Conservation (phyloP, 495 filamentous ascomycete species). For the Acidiella bohemica region DNA sequence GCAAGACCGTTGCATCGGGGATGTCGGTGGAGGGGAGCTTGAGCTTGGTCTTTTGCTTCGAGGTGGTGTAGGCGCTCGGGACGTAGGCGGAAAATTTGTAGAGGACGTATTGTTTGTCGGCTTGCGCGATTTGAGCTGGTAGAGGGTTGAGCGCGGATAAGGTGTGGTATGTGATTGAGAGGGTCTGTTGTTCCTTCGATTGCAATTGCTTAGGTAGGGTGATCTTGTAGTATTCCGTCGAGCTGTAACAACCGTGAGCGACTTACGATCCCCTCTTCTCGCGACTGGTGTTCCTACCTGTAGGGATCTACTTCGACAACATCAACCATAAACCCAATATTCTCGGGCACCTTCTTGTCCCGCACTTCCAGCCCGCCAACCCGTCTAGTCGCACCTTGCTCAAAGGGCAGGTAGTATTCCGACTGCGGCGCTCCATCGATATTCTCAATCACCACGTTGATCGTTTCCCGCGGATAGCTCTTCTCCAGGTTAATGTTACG, state of each 20-base stretch:
- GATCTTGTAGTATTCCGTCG: conserved; percentile 74
- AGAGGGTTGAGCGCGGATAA: conserved; percentile 63
- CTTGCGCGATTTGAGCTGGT: conserved; percentile 65
- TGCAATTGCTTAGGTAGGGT: conserved; percentile 59
- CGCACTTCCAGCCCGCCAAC: conserved; percentile 80
- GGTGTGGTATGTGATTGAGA: conserved; percentile 71
- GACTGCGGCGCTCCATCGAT: conserved; percentile 57
- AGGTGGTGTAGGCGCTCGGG: conserved; percentile 65
- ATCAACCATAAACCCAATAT: conserved; percentile 53
- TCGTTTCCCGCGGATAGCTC: conserved; percentile 70
- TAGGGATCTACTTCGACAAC: conserved; percentile 47
- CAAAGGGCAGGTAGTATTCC: conserved; percentile 83
- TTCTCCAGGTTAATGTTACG: conserved; percentile 87
- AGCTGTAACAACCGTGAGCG: conserved; percentile 33
- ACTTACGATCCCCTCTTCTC: too few relatives aligned
- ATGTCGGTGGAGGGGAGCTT: conserved; percentile 69
- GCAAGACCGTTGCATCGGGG: conserved; percentile 69
- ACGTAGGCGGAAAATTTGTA: conserved; percentile 73
- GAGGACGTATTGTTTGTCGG: conserved; percentile 71
- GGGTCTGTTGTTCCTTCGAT: conserved; percentile 62
- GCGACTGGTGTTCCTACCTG: too few relatives aligned
- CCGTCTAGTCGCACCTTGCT: conserved; percentile 52
- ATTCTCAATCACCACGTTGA: conserved; percentile 94
- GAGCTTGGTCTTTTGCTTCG: conserved; percentile 92
- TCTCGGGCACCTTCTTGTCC: conserved; percentile 66